phyloP scores from a whole-genome alignment of 768 basidiomycete genomes.

The Boletus sensibilis region DNA sequence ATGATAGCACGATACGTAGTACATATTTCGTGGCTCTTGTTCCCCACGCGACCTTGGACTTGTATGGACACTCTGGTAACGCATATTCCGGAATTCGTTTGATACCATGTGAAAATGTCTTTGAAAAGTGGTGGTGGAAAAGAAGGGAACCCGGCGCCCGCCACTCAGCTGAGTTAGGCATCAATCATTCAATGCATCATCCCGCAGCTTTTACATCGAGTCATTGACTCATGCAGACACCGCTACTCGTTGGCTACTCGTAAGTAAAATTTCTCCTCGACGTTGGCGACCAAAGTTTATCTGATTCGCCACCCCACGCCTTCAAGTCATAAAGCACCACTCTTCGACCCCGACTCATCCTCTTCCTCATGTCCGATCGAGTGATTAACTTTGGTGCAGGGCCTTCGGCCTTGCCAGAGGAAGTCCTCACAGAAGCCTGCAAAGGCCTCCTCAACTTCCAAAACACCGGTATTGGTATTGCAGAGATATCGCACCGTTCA shows the following conservation, averaged over 20 bases:
- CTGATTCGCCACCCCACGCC: background rate
- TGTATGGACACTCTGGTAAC: background rate
- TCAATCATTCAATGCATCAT: background rate
- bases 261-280: background rate
- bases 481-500: slow-evolving; percentile 95
- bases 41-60: background rate
- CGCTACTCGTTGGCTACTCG: no score
- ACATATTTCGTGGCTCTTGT: background rate
- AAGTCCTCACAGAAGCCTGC: slow-evolving; percentile 81
- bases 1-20: background rate
- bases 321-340: background rate
- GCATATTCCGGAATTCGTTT: background rate
- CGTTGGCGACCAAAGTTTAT: background rate
- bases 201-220: background rate
- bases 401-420: slow-evolving; percentile 87
- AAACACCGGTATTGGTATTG: slow-evolving; percentile 90
- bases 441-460: slow-evolving; percentile 87
- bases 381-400: slow-evolving; percentile 93
- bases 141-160: no score
- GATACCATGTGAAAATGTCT: background rate
- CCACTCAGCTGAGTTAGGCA: no score
- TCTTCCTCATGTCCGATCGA: slow-evolving; percentile 36
- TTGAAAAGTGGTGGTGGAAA: background rate
- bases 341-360: background rate
- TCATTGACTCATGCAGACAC: background rate